phyloP scores from a whole-genome alignment of 768 basidiomycete genomes.

The Dentipellis fragilis region DNA sequence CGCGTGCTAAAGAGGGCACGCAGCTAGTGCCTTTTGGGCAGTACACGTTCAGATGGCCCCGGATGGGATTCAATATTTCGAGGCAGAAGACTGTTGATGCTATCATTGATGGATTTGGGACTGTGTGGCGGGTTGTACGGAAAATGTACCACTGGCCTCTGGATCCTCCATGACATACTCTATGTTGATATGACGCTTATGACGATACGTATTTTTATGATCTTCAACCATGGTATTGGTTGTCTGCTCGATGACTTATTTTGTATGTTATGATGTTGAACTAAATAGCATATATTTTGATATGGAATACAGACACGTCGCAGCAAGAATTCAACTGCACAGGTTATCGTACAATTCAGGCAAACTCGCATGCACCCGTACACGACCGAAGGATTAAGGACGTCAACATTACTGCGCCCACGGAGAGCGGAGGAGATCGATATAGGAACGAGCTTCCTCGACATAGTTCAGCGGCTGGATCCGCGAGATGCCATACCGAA shows the following conservation, averaged over 20 bases:
- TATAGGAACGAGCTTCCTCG: slow-evolving; percentile 51
- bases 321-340: too few relatives aligned
- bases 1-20: background rate
- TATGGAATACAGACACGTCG: too few relatives aligned
- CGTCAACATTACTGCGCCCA: slow-evolving; percentile 34
- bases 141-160: slow-evolving; percentile 49
- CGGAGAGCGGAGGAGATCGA: slow-evolving; percentile 47
- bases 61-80: slow-evolving; percentile 26
- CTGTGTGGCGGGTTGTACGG: slow-evolving; percentile 38
- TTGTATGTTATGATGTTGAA: slow-evolving; percentile 1
- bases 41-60: background rate
- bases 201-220: background rate
- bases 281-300: too few relatives aligned
- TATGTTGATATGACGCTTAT: slow-evolving; percentile 1
- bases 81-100: slow-evolving; percentile 20
- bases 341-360: too few relatives aligned
- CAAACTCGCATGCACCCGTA: too few relatives aligned
- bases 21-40: background rate
- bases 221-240: background rate
- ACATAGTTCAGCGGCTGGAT: slow-evolving; percentile 59
- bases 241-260: too few relatives aligned
- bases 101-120: slow-evolving; percentile 28
- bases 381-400: too few relatives aligned
- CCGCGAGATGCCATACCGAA: slow-evolving; percentile 73
- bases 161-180: slow-evolving; percentile 30